Evolutionary conservation across 495 filamentous ascomycete genomes (phyloP), one percentile per base, ranked within the genome.

Genomic region (Saxophila tyrrhenica): DNA sequence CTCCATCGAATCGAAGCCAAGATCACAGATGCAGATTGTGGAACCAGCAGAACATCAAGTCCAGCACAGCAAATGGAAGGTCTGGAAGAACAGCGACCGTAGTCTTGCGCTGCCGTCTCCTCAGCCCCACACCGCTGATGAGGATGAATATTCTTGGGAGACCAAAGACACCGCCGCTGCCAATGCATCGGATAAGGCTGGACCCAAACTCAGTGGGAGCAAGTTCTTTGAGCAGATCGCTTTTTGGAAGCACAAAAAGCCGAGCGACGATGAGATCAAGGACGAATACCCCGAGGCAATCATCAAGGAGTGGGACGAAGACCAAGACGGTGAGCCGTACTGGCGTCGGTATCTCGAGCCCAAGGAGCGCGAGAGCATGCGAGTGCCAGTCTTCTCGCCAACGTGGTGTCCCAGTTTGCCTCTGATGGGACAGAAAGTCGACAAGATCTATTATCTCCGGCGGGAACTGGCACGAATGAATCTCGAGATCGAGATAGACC

Each of bases 361-460:
- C 17, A 86, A 86, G 58, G 86, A 97, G 59, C 83, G 94, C 22
- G 87, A 89, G 23, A 94, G 85, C 1, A 87, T 89, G 73, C 78
- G 87, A 43, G 69, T 95, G n/a, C 80, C 89, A 0, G 77, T 81
- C 7, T 88, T 94, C 60, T 77, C 78, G 8, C 82, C 80, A 73
- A 81, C 79, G n/a, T 95, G 84, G 82, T 79, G 94, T 71, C 85
- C 87, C 2, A 79, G 81, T 0, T 63, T 96, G 22, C 89, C 88
- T 23, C 68, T 90, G 1, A 64, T 97, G 39, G 88, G 86, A 50
- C 83, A 87, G 68, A 96, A 95, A 67, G 89, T 95, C 16, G 94
- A 98, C 67, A 94, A 84, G 1, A 96, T 98, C 58, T 86, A 95
- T 64, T 85, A 87, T 68, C 94, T 88, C 63, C 85, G 92, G 19